Evolutionary conservation across 139 green algal genomes (phyloP).

Genomic region (Zygnema cylindricum): DNA sequence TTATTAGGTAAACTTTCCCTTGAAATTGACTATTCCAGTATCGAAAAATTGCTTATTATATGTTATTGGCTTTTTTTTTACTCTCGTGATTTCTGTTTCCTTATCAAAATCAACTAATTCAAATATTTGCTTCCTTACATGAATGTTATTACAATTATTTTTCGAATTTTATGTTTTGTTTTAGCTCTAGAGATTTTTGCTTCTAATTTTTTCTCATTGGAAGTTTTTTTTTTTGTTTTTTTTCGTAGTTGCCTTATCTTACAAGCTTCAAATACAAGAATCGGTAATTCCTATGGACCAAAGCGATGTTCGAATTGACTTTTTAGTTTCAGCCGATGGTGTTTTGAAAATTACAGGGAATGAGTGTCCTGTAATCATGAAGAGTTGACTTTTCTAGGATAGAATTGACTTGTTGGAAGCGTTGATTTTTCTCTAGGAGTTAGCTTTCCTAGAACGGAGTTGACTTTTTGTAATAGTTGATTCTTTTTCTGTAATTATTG

Average conservation of each 20-base stretch:
- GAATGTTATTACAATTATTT: neutral
- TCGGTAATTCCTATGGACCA: slow-evolving; percentile 17
- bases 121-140: neutral
- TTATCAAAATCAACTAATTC: neutral
- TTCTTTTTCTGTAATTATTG: too few species aligned
- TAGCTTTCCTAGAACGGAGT: too few species aligned
- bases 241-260: slow-evolving; percentile 7
- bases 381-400: too few species aligned
- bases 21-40: neutral
- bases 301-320: neutral
- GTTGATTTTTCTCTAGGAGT: too few species aligned
- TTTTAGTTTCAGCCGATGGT: neutral
- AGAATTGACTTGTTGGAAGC: too few species aligned
- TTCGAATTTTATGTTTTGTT: slow-evolving; percentile 6
- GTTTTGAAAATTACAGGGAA: neutral
- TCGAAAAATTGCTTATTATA: too few species aligned
- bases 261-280: slow-evolving; percentile 22
- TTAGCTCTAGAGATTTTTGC: neutral
- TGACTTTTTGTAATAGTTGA: too few species aligned
- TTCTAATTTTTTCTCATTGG: neutral
- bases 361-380: neutral
- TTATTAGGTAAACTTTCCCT: slow-evolving; percentile 17
- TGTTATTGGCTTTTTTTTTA: too few species aligned
- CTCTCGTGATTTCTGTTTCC: neutral
- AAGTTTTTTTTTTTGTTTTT: neutral